Evolutionary conservation across 495 filamentous ascomycete species (phyloP), one percentile per base, ranked within the genome.

Genomic region (Friedmanniomyces endolithicus): DNA sequence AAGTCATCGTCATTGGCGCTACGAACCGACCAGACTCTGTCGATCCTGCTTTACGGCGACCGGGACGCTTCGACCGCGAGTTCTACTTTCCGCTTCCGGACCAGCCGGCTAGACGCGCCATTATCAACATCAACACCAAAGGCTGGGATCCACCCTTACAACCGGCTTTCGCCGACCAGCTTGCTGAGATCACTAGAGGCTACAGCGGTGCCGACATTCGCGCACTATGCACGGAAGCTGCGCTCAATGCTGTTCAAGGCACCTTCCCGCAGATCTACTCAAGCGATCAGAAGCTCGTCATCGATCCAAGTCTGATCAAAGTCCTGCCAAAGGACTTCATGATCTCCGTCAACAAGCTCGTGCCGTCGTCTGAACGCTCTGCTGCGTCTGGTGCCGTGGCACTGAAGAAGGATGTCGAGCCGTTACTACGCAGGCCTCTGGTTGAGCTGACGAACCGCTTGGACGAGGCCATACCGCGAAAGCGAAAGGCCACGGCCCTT

Each of bases 21-120:
- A 98, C 92, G 19, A 98, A 98, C 72, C 86, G 92, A 33, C 92
- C 92, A 22, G 94, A 96, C 71, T 90, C 90, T 41, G 90, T 98
- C 49, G 92, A 98, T 65, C 90, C 90, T 60, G 92, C 92, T 39
- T 77, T 98, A 20, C 84, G 92, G 61, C 83, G 92, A 48, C 94
- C 92, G 40, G 92, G 92, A 12, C 84, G 92, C 47, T 98, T 98
- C 64, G 92, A 98, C 64, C 77, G 92, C 63, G 92, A 98, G 68
- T 98, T 98, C 64, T 96, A 96, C 71, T 98, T 98, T 62, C 88
- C 92, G 0, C 74, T 98, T 27, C 92, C 92, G 0, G 85, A 87
- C 65, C 69, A 79, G 0, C 80, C 86, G 39, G 90, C 78, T 11
- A 77, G 92, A 43, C 83, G 84, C 56, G 74, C 83, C 25, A 96